Conservation (phyloP, 1,139 yeast species). For the Protomyces inouyei region DNA sequence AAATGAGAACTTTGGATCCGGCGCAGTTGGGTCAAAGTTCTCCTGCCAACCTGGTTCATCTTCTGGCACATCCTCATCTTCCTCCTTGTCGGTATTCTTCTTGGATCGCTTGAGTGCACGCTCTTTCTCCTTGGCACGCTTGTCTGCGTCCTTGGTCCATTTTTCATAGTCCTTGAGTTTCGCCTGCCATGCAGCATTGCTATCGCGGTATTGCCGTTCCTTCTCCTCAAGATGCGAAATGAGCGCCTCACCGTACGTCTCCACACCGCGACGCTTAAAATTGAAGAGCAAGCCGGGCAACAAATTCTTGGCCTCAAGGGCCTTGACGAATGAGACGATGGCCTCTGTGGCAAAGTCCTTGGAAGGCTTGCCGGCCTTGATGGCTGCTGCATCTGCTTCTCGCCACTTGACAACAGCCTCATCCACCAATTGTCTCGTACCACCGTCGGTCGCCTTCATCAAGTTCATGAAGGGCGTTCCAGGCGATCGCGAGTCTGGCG, state of each 20-base stretch:
- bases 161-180: constrained; percentile 27
- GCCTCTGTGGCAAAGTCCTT: constrained; percentile 9
- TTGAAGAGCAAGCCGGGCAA: constrained; percentile 26
- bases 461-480: constrained; percentile 27
- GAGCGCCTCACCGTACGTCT: constrained; percentile 23
- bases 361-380: constrained; percentile 8
- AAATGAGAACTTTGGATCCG: constrained; percentile 29
- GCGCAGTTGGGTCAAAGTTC: constrained; percentile 27
- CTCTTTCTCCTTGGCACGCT: constrained; percentile 26
- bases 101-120: constrained; percentile 22
- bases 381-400: constrained; percentile 8
- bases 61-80: constrained; percentile 25
- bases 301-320: constrained; percentile 18
- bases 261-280: constrained; percentile 26
- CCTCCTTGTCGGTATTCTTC: constrained; percentile 26
- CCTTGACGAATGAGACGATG: constrained; percentile 27
- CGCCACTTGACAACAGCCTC: constrained; percentile 24
- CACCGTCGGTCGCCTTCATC: constrained; percentile 20
- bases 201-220: constrained; percentile 27
- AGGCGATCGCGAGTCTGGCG: constrained; percentile 25
- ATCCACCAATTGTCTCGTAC: neutral
- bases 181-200: constrained; percentile 27
- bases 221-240: constrained; percentile 20
- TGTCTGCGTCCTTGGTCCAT: constrained; percentile 27
- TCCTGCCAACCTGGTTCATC: constrained; percentile 28